These are phyloP conservation scores for Pseudocercospora musae DNA, from an alignment of 2,329 filamentous ascomycete species.

Conservation along the genomic window DNA sequence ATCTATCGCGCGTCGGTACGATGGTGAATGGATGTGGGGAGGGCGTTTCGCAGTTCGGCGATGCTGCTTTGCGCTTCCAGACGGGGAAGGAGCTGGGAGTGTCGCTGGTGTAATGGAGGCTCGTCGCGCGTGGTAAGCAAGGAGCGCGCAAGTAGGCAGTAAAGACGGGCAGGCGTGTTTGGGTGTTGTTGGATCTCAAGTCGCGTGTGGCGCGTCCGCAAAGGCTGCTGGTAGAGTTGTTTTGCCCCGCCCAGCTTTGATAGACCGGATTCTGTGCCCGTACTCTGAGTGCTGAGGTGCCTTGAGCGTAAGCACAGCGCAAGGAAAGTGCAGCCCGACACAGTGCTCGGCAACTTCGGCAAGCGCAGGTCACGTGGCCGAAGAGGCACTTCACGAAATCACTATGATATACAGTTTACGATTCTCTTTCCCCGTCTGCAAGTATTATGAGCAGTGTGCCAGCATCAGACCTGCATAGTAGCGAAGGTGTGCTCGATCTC, in stretches of 20 bases:
- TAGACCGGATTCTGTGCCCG: background rate
- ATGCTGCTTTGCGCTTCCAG: constrained; percentile 10
- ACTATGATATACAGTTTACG: background rate
- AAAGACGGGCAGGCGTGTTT: background rate
- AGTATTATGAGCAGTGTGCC: background rate
- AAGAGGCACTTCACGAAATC: background rate
- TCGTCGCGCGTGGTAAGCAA: background rate
- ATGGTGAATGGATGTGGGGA: background rate
- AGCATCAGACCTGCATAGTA: background rate
- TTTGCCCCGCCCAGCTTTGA: background rate
- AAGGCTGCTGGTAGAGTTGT: background rate
- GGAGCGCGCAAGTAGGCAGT: background rate
- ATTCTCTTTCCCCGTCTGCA: background rate
- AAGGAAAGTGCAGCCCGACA: background rate
- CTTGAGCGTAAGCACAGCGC: background rate
- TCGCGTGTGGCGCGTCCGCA: background rate
- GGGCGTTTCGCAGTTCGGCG: constrained; percentile 1
- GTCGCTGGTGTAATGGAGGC: background rate
- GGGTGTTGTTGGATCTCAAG: background rate
- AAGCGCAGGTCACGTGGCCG: background rate
- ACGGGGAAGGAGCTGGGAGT: constrained; percentile 4
- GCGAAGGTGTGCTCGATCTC: background rate
- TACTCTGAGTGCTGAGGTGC: background rate
- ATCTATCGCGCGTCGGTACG: constrained; percentile 6
- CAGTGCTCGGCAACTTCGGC: background rate